Base-by-base conservation (phyloP, 345 rosid genomes). In the Raphanus sativus region DNA sequence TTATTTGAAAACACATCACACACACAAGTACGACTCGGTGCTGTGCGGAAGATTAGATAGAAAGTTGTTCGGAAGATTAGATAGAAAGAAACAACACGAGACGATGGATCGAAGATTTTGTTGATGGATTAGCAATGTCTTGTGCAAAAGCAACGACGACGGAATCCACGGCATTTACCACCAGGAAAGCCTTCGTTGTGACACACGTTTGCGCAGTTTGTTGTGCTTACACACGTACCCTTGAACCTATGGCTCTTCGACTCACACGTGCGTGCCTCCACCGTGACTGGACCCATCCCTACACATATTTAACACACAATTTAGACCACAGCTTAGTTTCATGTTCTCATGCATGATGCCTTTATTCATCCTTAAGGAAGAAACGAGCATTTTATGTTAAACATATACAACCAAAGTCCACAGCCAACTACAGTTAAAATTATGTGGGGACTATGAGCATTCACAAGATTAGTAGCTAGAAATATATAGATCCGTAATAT, bases 81-180 rank as follows among this genome's bases (percentile, higher is more conserved):
- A 36, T 30, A 48, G 26, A 3, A 66, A 60, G 34, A 7, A 4
- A 58, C 8, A 62, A 78, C 32, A 66, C 24, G 30, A 10, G 33
- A 48, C 10, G 16, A 36, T 52, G 16, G 69, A 50, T 42, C 40
- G 29, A 13, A 45, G 40, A 45, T 65, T 2, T 70, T 29, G 66
- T 54, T 1, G 62, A 17, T 24, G 10, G 62, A 75, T 80, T 70
- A 87, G 55, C 89, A 87, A 5, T 59, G 52, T 75, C 70, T 73
- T 50, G 89, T 81, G 78, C 88, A 83, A 75, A 30, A 87, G 77
- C 89, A 88, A 54, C 86, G 89, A 48, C 83, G 85, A 63, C 87
- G 82, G 61, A 86, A 54, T 0, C 92, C 87, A 11, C 78, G 69
- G 67, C 90, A 88, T 0, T 3, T 10, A 67, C 89, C 90, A 2